A percentile compares a stretch with the other conserved stretches of the same genome.
Conservation (phyloP, 495 filamentous ascomycete genomes). For the Penicillium psychrofluorescens region DNA sequence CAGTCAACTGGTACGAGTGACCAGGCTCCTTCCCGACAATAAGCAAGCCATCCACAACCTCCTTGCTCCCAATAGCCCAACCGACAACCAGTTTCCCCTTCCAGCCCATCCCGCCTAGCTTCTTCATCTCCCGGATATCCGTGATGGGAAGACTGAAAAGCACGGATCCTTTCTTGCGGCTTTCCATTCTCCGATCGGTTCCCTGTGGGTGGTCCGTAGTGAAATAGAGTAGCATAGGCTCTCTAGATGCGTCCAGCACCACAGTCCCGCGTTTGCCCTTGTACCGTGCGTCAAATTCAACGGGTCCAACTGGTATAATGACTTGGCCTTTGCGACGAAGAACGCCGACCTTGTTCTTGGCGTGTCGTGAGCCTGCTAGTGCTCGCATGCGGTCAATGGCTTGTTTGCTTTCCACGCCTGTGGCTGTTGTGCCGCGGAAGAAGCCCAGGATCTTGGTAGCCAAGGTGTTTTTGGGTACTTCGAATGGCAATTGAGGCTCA, state of each 20-base stretch:
- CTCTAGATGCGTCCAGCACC: constrained; percentile 55
- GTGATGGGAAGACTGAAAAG: constrained; percentile 43
- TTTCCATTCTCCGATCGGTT: constrained; percentile 29
- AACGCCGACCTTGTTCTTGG: constrained; percentile 63
- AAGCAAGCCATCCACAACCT: constrained; percentile 73
- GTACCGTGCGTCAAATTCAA: constrained; percentile 66
- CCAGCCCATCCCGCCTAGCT: constrained; percentile 82
- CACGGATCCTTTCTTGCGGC: constrained; percentile 31
- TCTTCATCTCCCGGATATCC: constrained; percentile 64
- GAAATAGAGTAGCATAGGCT: constrained; percentile 26
- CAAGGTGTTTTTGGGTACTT: constrained; percentile 25
- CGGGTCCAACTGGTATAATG: constrained; percentile 48
- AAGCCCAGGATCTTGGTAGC: constrained; percentile 51
- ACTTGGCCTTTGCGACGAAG: constrained; percentile 41
- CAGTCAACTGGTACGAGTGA: constrained; percentile 57
- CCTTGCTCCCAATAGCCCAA: constrained; percentile 62
- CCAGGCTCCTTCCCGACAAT: constrained; percentile 49
- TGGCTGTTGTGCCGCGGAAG: constrained; percentile 62
- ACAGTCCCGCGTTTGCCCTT: constrained; percentile 66
- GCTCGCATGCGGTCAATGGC: constrained; percentile 63
- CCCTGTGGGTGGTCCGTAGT: constrained; percentile 38
- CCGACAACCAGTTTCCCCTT: constrained; percentile 79
- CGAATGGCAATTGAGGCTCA: background rate
- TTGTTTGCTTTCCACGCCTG: constrained; percentile 58
- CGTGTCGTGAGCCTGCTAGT: constrained; percentile 51